Base-by-base conservation (phyloP, 306 rosid species). In the Begonia masoniana region DNA sequence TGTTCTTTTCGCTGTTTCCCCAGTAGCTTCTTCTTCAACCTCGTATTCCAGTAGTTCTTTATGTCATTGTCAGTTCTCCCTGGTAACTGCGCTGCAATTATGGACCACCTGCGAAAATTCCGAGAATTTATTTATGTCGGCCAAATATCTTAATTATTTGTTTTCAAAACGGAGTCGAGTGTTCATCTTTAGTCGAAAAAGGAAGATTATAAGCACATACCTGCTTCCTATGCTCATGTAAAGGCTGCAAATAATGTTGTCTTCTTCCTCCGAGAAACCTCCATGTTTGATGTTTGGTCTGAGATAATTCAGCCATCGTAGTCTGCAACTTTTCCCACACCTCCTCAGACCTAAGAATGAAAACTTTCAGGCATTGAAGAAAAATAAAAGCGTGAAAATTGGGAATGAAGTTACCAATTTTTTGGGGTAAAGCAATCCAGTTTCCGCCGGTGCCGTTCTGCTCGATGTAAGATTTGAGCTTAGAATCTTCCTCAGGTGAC, bases 401-500 rank as follows among this genome's bases (percentile, higher is more conserved):
- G 36, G 10, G 39, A 31, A 31, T 31, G 8, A 31, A 31, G 3
- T 31, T 75, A 91, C 99, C 96, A 71, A 91, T 91, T 64, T 91
- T 91, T 50, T 81, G 96, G 36, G 99, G 99, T 64, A 91, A 52
- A 59, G 99, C 92, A 7, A 91, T 91, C 99, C 99, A 91, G 78
- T 91, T 91, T 19, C 94, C 94, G 9, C 96, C 99, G 13, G 94
- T 91, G 19, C 99, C 96, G 23, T 77, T 58, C 10, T 77, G 77
- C 14, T 91, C 84, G 50, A 91, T 91, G 71, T 86, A 91, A 66
- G 88, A 19, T 57, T 91, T 91, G 84, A 91, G 99, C 58, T 58
- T 83, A 62, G 96, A 75, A 76, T 91, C 99, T 76, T 91, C 99
- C 67, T 91, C 99, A 19, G 96, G 93, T 1, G 99, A 86, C 99